These are phyloP conservation scores for Coemansia sp. DNA, from an alignment of 192 early-diverging fungal species.

Conservation along the genomic window DNA sequence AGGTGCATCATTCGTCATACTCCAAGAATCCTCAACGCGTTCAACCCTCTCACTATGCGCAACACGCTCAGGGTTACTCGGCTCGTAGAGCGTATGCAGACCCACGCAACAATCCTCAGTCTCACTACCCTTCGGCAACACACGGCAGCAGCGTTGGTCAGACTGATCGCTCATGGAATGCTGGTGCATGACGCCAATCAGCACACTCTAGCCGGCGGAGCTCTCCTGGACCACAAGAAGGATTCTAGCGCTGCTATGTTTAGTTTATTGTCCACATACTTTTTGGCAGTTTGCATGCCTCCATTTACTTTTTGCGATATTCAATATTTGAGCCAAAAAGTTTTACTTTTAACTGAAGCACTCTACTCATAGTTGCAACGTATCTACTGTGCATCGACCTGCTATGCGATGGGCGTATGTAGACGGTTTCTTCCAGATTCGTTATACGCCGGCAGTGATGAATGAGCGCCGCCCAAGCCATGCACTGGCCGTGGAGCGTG, in stretches of 20 bases:
- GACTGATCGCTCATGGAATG: constrained; percentile 1
- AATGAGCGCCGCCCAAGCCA: constrained; percentile 9
- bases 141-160: background rate
- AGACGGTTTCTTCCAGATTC: constrained; percentile 28
- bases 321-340: background rate
- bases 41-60: background rate
- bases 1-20: background rate
- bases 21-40: background rate
- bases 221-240: background rate
- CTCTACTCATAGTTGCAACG: background rate
- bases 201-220: background rate
- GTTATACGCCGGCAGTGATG: background rate
- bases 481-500: constrained; percentile 6
- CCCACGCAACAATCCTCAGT: background rate
- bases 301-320: background rate
- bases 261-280: background rate
- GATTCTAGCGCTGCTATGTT: background rate
- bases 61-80: background rate
- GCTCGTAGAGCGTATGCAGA: background rate
- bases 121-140: background rate
- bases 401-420: constrained; percentile 43
- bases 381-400: background rate
- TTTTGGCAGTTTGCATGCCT: background rate
- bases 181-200: background rate
- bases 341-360: background rate